Conservation (phyloP, 441 rosid genomes). For the Mallotus repandus region DNA sequence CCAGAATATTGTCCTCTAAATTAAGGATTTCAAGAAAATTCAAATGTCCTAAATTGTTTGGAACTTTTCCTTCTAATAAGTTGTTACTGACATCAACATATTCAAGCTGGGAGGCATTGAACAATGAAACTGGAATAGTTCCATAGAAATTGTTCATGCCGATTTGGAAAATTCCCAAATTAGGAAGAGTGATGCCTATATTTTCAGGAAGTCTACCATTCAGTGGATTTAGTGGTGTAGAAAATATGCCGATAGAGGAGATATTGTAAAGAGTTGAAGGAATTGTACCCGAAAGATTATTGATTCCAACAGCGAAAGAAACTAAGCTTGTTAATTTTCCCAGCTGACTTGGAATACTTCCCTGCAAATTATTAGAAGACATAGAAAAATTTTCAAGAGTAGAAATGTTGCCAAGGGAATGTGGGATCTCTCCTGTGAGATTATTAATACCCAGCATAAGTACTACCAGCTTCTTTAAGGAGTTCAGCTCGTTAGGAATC, state of each 20-base stretch:
- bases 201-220: background rate
- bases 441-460: background rate
- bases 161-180: background rate
- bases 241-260: background rate
- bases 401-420: conserved; percentile 10
- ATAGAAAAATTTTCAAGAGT: background rate
- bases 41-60: background rate
- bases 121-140: background rate
- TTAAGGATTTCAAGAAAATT: background rate
- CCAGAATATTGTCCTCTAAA: background rate
- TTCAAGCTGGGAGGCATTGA: too few relatives aligned
- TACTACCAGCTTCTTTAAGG: background rate
- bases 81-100: too few relatives aligned
- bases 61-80: background rate
- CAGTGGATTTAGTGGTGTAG: background rate
- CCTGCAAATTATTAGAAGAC: background rate
- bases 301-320: too few relatives aligned
- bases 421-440: conserved; percentile 7
- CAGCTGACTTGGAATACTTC: too few relatives aligned
- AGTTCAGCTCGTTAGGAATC: conserved; percentile 11
- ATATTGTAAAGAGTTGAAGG: background rate
- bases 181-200: conserved; percentile 14
- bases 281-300: too few relatives aligned
- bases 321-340: too few relatives aligned
- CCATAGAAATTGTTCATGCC: background rate